Percentiles rank a stretch among this genome's conserved stretches.
phyloP scores from a whole-genome alignment of 1,284 basidiomycete genomes.

The Heterobasidion irregulare region DNA sequence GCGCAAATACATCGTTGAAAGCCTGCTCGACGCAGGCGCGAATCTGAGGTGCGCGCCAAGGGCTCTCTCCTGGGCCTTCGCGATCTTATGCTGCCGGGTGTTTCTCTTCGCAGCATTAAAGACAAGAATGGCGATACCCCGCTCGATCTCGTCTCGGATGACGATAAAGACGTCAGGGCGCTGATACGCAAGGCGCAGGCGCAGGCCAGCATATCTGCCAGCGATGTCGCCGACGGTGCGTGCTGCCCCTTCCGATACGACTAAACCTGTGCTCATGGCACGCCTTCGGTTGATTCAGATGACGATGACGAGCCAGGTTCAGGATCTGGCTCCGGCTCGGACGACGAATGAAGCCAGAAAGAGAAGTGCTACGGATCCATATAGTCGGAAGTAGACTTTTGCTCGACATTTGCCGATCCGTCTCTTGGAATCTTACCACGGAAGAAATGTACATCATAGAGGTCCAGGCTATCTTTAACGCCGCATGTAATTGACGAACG shows the following conservation, averaged over 20 bases:
- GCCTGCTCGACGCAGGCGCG: slow-evolving; percentile 72
- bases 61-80: background rate
- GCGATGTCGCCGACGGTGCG: slow-evolving; percentile 33
- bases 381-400: background rate
- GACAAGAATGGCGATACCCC: slow-evolving; percentile 62
- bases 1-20: slow-evolving; percentile 47
- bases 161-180: slow-evolving; percentile 34
- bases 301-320: slow-evolving; percentile 27
- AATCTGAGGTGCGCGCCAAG: slow-evolving; percentile 47
- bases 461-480: background rate
- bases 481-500: no score
- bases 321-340: slow-evolving; percentile 25
- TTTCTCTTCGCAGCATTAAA: slow-evolving; percentile 43
- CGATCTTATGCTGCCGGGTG: background rate
- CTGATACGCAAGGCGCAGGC: slow-evolving; percentile 46
- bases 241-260: background rate
- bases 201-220: slow-evolving; percentile 26
- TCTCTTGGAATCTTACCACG: no score
- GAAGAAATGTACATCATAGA: background rate
- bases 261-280: background rate
- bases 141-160: slow-evolving; percentile 46
- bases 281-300: slow-evolving; percentile 12
- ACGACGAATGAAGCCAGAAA: slow-evolving; percentile 18
- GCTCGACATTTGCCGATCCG: no score
- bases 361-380: background rate